Evolutionary conservation across 495 filamentous ascomycete species (phyloP).

Genomic region (Xylaria telfairii): DNA sequence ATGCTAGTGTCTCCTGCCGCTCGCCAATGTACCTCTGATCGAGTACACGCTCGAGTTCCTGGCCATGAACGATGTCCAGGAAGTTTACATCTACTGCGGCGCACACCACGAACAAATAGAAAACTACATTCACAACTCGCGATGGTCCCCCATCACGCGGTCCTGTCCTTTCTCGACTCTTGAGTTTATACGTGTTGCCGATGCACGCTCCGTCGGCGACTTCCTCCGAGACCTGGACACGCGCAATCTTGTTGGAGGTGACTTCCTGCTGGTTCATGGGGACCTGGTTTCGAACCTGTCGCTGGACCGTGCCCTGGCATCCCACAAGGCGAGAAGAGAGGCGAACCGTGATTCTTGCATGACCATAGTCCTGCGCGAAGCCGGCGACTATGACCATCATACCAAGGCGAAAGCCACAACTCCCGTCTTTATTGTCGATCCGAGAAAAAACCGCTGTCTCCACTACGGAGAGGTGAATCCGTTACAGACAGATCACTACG

Average conservation of each 20-base stretch:
- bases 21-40: slow-evolving; percentile 93
- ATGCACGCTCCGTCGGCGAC: slow-evolving; percentile 84
- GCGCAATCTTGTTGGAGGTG: slow-evolving; percentile 81
- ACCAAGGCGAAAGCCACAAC: slow-evolving; percentile 74
- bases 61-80: slow-evolving; percentile 88
- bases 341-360: slow-evolving; percentile 95
- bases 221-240: slow-evolving; percentile 93
- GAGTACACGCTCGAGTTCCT: slow-evolving; percentile 98
- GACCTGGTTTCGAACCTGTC: slow-evolving; percentile 92
- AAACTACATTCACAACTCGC: slow-evolving; percentile 69
- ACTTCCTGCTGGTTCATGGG: slow-evolving; percentile 92
- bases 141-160: slow-evolving; percentile 50
- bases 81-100: slow-evolving; percentile 90
- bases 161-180: slow-evolving; percentile 86
- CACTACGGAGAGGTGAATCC: slow-evolving; percentile 84
- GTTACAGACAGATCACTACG: slow-evolving; percentile 55
- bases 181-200: slow-evolving; percentile 84
- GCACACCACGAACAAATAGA: slow-evolving; percentile 91
- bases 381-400: slow-evolving; percentile 69
- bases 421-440: slow-evolving; percentile 87
- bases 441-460: slow-evolving; percentile 78
- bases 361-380: slow-evolving; percentile 91
- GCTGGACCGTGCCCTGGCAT: slow-evolving; percentile 77
- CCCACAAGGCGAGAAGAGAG: slow-evolving; percentile 80
- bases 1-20: slow-evolving; percentile 83